Evolutionary conservation across 2,329 filamentous ascomycete genomes (phyloP).

Genomic region (Podosphaera xanthii): DNA sequence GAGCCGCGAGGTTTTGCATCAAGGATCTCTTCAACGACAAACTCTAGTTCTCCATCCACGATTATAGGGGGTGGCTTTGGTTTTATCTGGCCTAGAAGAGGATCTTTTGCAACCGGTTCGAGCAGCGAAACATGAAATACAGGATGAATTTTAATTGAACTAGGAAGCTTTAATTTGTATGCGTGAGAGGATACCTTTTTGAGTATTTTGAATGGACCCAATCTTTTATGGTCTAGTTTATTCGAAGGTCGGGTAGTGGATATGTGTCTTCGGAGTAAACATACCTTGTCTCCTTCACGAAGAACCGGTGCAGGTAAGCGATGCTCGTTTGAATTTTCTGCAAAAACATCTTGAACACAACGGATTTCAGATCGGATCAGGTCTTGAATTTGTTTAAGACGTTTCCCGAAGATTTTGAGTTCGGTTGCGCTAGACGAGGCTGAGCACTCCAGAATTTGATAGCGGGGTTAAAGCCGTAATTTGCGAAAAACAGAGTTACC

Average conservation of each 20-base stretch:
- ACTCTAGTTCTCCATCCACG: neutral
- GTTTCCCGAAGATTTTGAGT: neutral
- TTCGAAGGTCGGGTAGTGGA: neutral
- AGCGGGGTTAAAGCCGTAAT: neutral
- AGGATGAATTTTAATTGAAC: slow-evolving; percentile 1
- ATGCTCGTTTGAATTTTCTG: neutral
- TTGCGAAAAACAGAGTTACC: neutral
- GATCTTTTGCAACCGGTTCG: neutral
- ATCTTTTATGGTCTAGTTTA: neutral
- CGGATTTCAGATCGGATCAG: neutral
- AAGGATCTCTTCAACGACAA: neutral
- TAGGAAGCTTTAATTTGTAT: slow-evolving; percentile 1
- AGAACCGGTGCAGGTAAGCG: neutral
- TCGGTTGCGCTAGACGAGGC: neutral
- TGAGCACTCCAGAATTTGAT: neutral
- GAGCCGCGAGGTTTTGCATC: neutral
- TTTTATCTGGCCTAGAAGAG: neutral
- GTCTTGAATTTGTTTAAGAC: neutral
- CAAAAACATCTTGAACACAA: neutral
- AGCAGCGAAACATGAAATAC: slow-evolving; percentile 3
- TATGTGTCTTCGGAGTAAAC: slow-evolving; percentile 1
- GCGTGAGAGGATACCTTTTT: neutral
- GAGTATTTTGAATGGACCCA: slow-evolving; percentile 1
- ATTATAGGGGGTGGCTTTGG: neutral
- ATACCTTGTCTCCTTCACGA: neutral